phyloP scores from a whole-genome alignment of 2,329 filamentous ascomycete species.

The Clarireedia paspali region DNA sequence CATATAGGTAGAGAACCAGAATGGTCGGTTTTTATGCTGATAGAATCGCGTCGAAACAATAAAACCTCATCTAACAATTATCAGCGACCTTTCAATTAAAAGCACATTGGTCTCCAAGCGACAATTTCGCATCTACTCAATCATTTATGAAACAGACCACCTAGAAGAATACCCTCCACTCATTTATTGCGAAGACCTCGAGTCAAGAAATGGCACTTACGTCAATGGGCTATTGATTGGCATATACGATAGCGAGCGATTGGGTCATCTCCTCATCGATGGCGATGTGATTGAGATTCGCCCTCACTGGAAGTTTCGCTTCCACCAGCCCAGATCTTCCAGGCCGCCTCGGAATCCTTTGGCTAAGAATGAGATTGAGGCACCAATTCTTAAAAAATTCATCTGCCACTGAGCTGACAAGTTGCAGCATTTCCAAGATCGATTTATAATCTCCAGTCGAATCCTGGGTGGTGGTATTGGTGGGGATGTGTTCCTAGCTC shows the following conservation, averaged over 20 bases:
- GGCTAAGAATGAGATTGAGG: conserved; percentile 32
- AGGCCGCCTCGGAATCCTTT: conserved; percentile 11
- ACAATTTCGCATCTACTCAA: conserved; percentile 48
- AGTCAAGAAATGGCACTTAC: conserved; percentile 46
- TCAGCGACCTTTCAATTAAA: conserved; percentile 35
- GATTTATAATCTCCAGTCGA: conserved; percentile 41
- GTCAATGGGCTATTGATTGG: conserved; percentile 42
- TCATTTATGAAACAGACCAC: conserved; percentile 39
- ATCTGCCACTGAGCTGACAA: neutral
- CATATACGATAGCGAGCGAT: conserved; percentile 27
- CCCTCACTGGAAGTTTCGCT: conserved; percentile 32
- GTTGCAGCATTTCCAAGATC: conserved; percentile 37
- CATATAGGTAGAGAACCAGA: conserved; percentile 26
- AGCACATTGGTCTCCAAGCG: conserved; percentile 39
- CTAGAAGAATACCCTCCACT: conserved; percentile 28
- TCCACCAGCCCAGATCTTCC: conserved; percentile 25
- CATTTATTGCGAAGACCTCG: conserved; percentile 49
- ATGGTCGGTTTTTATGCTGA: conserved; percentile 20
- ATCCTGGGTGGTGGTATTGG: conserved; percentile 46
- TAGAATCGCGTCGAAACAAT: neutral
- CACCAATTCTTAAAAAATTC: conserved; percentile 17
- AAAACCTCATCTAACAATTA: neutral
- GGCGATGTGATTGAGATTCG: conserved; percentile 41
- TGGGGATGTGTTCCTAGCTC: conserved; percentile 46
- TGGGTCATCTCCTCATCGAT: conserved; percentile 41